Base-by-base conservation (phyloP, 1,139 yeast species). In the Candida tropicalis region DNA sequence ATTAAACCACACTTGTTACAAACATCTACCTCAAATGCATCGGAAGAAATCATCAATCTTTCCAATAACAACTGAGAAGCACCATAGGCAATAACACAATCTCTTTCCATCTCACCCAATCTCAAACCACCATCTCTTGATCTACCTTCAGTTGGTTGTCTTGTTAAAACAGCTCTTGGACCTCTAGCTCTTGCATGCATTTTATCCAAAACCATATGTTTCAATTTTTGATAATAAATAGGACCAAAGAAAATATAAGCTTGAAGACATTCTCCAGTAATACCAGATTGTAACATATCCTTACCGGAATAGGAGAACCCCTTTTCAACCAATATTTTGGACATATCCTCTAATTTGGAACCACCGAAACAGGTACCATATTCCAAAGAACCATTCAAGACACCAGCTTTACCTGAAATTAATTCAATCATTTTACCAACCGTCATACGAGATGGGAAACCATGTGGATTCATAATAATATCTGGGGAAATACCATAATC, bases 111-210 rank as follows among this genome's bases (percentile, higher is more conserved):
- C 70, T 93, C 99, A 56, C 99, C 99, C 66, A 93, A 78, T 73
- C 99, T 86, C 60, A 93, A 78, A 60, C 99, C 99, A 79, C 99
- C 99, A 68, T 93, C 99, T 66, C 99, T 82, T 2, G 97, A 89
- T 68, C 99, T 81, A 78, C 99, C 99, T 68, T 93, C 99, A 0
- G 98, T 93, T 10, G 99, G 99, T 68, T 93, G 99, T 67, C 99
- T 84, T 3, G 99, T 93, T 51, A 93, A 75, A 16, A 95, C 99
- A 0, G 99, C 99, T 55, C 98, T 82, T 44, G 99, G 99, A 47
- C 99, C 99, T 64, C 99, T 82, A 3, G 99, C 97, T 76, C 99
- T 87, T 0, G 99, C 99, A 60, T 93, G 99, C 98, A 93, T 93
- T 69, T 95, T 93, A 70, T 93, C 99, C 68, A 93, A 71, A 41